Evolutionary conservation across 1,284 basidiomycete species (phyloP), one percentile per base, ranked within the genome.

Genomic region (Xerocomus nothofagi): DNA sequence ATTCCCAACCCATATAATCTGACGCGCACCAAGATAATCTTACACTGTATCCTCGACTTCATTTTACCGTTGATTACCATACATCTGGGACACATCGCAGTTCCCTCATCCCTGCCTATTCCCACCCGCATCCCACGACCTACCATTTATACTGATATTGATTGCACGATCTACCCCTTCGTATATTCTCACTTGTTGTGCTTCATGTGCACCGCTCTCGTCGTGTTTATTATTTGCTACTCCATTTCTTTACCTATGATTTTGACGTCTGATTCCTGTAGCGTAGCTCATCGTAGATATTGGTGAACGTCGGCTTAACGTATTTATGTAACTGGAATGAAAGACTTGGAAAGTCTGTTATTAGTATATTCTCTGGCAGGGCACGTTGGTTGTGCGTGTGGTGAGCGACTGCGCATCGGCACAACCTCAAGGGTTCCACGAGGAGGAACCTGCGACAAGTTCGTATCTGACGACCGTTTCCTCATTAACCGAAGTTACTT

Each of bases 241-340:
- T 34, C 15, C 37, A 37, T 37, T 36, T 45, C 36, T 46, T n/a
- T n/a, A 15, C 30, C 34, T 50, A 33, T 50, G 18, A 12, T 45
- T 20, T 45, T 20, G 5, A 43, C 2, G 6, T 26, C 26, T 7
- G 48, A 57, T 50, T 55, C 53, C 54, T 67, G 63, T 69, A 61
- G 62, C 62, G 53, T 68, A 69, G 49, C 55, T 41, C 55, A 55
- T 44, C 62, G 50, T 66, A 69, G 61, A 65, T 61, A 65, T 55
- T 49, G 49, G 53, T 55, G 50, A 59, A 55, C 48, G 39, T 53
- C 55, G 44, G 33, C 40, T n/a, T 48, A 33, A 41, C 32, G 26
- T 63, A 62, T 61, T 60, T 61, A 55, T 61, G 48, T 57, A 53
- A 47, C 34, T 29, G 50, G 50, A 54, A 57, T 20, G 23, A 46